Evolutionary conservation across 2,329 filamentous ascomycete genomes (phyloP).

Genomic region (Penicillium frequentans): DNA sequence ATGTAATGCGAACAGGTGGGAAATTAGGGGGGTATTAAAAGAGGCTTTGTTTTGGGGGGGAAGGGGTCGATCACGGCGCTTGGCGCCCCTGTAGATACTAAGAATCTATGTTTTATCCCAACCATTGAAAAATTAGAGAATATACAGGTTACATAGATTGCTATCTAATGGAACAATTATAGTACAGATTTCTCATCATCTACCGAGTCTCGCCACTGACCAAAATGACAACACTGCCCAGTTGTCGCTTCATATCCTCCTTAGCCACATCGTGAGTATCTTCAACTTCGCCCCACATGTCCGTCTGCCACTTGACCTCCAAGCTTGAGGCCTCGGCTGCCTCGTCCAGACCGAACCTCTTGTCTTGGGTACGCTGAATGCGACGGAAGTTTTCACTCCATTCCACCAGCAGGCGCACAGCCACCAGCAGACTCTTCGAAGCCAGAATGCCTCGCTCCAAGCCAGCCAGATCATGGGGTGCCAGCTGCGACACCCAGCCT

Average conservation of each 20-base stretch:
- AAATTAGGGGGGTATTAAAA: not conserved
- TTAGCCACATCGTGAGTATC: conserved; percentile 96
- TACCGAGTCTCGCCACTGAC: conserved; percentile 60
- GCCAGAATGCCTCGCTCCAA: conserved; percentile 81
- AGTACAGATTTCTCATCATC: conserved; percentile 1
- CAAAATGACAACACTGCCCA: conserved; percentile 82
- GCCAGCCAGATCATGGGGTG: conserved; percentile 79
- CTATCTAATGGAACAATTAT: conserved; percentile 1
- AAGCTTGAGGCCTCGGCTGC: conserved; percentile 74
- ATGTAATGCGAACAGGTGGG: not conserved
- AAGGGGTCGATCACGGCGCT: not conserved
- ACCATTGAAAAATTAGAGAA: not conserved
- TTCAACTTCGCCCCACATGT: conserved; percentile 94
- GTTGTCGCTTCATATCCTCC: conserved; percentile 82
- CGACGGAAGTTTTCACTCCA: conserved; percentile 76
- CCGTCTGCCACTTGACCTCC: conserved; percentile 88
- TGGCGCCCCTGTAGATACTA: conserved; percentile 2
- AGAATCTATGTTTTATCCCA: not conserved
- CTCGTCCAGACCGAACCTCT: conserved; percentile 75
- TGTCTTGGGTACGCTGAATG: conserved; percentile 42
- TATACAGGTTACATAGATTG: not conserved
- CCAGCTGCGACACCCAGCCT: conserved; percentile 72
- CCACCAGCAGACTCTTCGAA: conserved; percentile 81
- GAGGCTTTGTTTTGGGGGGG: not conserved
- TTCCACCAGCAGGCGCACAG: conserved; percentile 73